Evolutionary conservation across 2,329 filamentous ascomycete genomes (phyloP).

Genomic region (Exophiala xenobiotica): DNA sequence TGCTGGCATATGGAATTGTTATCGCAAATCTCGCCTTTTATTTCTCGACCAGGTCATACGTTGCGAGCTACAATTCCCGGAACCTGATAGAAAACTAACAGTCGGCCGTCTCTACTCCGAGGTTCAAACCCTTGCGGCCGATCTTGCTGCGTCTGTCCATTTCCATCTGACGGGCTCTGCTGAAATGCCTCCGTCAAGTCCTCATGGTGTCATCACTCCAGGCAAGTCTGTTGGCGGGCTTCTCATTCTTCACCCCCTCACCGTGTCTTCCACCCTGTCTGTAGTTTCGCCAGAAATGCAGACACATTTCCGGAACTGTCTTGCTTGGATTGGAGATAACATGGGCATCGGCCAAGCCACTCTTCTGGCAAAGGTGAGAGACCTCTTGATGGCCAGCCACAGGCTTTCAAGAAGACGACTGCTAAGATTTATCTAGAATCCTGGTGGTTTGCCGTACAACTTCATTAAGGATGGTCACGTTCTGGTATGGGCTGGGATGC

Average conservation of each 20-base stretch:
- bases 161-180: background rate
- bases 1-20: background rate
- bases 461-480: background rate
- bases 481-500: conserved; percentile 3
- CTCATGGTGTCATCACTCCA: background rate
- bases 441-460: background rate
- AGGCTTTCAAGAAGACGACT: background rate
- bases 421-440: background rate
- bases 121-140: background rate
- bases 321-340: background rate
- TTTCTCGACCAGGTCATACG: background rate
- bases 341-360: conserved; percentile 3
- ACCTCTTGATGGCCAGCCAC: no score
- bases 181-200: background rate
- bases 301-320: conserved; percentile 1
- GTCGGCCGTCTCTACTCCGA: background rate
- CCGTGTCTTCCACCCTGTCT: background rate
- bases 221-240: background rate
- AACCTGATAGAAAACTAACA: background rate
- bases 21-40: conserved; percentile 2
- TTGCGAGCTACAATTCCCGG: background rate
- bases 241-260: background rate
- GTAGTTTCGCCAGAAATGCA: background rate
- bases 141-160: background rate
- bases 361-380: background rate